These are phyloP conservation scores for Trypanosoma melophagium DNA, from an alignment of 208 protist species.

Conservation along the genomic window DNA sequence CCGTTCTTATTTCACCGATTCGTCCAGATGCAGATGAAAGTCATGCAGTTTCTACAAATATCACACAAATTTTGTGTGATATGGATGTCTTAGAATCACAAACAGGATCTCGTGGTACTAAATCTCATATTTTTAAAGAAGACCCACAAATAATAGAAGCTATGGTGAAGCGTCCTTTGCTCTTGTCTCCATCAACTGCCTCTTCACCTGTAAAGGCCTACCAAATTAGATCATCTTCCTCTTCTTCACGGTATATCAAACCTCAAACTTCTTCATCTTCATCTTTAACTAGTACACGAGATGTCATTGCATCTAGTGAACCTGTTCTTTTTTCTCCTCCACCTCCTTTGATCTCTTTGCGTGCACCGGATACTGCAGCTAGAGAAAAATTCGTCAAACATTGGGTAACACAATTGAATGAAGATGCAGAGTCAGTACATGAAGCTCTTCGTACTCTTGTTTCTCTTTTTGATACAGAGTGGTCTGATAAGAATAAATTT, in stretches of 20 bases:
- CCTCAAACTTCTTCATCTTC: no score
- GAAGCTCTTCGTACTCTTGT: conserved; percentile 61
- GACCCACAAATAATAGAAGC: background rate
- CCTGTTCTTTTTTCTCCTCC: conserved; percentile 10
- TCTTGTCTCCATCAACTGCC: conserved; percentile 8
- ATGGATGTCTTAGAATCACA: conserved; percentile 2
- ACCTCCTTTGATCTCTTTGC: background rate
- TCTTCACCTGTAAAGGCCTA: conserved; percentile 13
- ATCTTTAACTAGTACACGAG: background rate
- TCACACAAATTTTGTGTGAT: conserved; percentile 16
- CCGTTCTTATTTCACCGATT: conserved; percentile 26
- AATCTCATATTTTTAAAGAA: background rate
- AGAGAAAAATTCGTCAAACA: conserved; percentile 18
- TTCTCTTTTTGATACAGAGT: conserved; percentile 55
- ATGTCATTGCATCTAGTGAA: background rate
- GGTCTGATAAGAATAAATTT: conserved; percentile 11
- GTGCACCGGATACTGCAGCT: background rate
- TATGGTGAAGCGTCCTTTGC: background rate
- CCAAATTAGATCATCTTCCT: background rate
- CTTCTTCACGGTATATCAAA: background rate
- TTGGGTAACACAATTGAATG: conserved; percentile 50
- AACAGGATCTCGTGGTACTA: background rate
- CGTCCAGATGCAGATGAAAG: conserved; percentile 10
- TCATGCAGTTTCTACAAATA: conserved; percentile 16
- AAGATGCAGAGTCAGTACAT: conserved; percentile 62